Conservation (phyloP, 2,329 filamentous ascomycete species). For the Neopestalotiopsis sp. region DNA sequence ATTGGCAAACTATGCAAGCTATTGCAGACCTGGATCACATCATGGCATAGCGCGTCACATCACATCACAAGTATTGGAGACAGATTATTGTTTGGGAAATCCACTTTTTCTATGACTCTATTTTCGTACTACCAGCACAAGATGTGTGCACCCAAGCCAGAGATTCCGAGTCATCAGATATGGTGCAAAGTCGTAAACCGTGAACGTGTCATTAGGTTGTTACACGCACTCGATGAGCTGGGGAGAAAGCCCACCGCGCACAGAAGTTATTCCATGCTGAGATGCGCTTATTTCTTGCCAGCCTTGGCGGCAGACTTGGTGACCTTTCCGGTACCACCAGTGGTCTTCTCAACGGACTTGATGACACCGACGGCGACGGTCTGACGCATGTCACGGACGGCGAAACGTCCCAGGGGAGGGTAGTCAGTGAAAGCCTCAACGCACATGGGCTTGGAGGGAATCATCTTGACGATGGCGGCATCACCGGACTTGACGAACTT, state of each 20-base stretch:
- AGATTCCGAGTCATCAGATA: slow-evolving; percentile 47
- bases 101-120: slow-evolving; percentile 44
- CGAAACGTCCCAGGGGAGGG: slow-evolving; percentile 99
- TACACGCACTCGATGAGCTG: slow-evolving; percentile 16
- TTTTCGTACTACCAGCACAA: slow-evolving; percentile 51
- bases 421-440: slow-evolving; percentile 99
- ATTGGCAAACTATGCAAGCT: too few species aligned
- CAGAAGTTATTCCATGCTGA: slow-evolving; percentile 22
- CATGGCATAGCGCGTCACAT: background rate
- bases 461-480: slow-evolving; percentile 99
- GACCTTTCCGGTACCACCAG: slow-evolving; percentile 64
- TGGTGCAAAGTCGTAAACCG: slow-evolving; percentile 39
- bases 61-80: background rate
- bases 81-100: background rate
- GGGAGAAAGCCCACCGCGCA: slow-evolving; percentile 13
- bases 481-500: slow-evolving; percentile 99
- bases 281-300: slow-evolving; percentile 69
- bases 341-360: slow-evolving; percentile 79
- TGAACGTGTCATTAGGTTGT: slow-evolving; percentile 29
- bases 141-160: slow-evolving; percentile 46
- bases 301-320: slow-evolving; percentile 77
- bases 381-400: slow-evolving; percentile 97
- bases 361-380: slow-evolving; percentile 95
- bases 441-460: slow-evolving; percentile 99
- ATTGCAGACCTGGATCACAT: too few species aligned